Base-by-base conservation (phyloP, 306 rosid species). In the Cicer pinnatifidum region DNA sequence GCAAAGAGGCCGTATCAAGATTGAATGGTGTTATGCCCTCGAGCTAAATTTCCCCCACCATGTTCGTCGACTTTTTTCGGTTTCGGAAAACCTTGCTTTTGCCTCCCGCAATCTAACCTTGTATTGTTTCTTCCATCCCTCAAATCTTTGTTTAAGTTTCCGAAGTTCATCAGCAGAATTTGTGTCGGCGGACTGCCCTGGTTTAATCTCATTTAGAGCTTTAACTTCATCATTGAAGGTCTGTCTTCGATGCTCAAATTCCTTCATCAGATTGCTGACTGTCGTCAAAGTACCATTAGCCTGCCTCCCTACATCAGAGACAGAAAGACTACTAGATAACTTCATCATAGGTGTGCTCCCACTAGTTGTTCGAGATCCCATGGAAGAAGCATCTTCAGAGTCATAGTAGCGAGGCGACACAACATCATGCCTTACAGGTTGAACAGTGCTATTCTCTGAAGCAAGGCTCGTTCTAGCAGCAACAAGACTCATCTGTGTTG, bases 101-200 rank as follows among this genome's bases (percentile, higher is more conserved):
- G 93, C 63, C 15, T 88, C 96, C 1, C 90, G 82, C 61, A 95
- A 82, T 69, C 88, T 86, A 35, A 78, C 69, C 86, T 88, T 95
- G 86, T 90, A 95, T 78, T 95, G 97, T 75, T 88, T 95, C 88
- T 90, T 95, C 99, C 99, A 95, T 37, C 82, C 82, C 82, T 90
- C 97, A 59, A 95, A 95, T 44, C 72, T 84, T 6, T 69, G 82
- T 75, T 78, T 92, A 38, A 95, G 90, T 75, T 82, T 87, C 38
- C 89, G 80, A 66, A 91, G 79, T 64, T 95, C 97, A n/a, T 89
- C 97, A 9, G 81, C 82, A 0, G 92, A 74, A 67, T 84, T 85
- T 6, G 39, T 10, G 53, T 35, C 81, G 8, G 59, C 73, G 1
- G 87, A 54, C 59, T 82, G 86, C 48, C 89, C 90, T 8, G 88